Conservation (phyloP, 164 flowering plant species). For the Amborella trichopoda region DNA sequence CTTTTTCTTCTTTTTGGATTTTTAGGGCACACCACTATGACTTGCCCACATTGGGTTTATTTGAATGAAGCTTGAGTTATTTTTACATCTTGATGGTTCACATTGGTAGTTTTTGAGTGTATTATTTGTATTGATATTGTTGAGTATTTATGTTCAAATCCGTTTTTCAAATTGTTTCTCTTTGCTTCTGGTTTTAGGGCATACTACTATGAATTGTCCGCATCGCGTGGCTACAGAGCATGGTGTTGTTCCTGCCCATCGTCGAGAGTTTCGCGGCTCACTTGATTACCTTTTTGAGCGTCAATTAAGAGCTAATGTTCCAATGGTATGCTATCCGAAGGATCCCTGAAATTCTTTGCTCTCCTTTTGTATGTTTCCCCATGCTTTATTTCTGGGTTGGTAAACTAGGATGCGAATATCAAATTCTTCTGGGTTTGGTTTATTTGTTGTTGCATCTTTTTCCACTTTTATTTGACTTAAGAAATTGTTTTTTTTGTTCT, state of each 20-base stretch:
- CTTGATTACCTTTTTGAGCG: constrained; percentile 65
- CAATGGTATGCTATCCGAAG: constrained; percentile 29
- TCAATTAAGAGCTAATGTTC: constrained; percentile 38
- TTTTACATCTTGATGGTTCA: too few relatives aligned
- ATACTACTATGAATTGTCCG: constrained; percentile 69
- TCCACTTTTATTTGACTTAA: neutral
- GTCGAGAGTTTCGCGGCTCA: constrained; percentile 28
- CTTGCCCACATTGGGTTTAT: too few relatives aligned
- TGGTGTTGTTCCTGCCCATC: constrained; percentile 34
- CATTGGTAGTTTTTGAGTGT: too few relatives aligned
- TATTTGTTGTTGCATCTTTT: neutral
- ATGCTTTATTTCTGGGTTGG: neutral
- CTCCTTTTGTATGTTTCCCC: neutral
- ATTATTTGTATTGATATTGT: too few relatives aligned
- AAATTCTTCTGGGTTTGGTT: too few relatives aligned
- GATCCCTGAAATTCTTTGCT: neutral
- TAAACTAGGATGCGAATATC: neutral
- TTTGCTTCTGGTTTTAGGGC: constrained; percentile 41
- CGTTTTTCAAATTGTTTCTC: neutral
- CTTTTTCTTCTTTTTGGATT: too few relatives aligned
- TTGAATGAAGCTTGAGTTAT: too few relatives aligned
- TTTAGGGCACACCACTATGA: too few relatives aligned
- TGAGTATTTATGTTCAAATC: too few relatives aligned
- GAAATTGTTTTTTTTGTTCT: too few relatives aligned
- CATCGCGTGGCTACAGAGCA: constrained; percentile 44